Evolutionary conservation across 176 grass and related monocot genomes (phyloP), one percentile per base, ranked within the genome.

Genomic region (Zoysia japonica): DNA sequence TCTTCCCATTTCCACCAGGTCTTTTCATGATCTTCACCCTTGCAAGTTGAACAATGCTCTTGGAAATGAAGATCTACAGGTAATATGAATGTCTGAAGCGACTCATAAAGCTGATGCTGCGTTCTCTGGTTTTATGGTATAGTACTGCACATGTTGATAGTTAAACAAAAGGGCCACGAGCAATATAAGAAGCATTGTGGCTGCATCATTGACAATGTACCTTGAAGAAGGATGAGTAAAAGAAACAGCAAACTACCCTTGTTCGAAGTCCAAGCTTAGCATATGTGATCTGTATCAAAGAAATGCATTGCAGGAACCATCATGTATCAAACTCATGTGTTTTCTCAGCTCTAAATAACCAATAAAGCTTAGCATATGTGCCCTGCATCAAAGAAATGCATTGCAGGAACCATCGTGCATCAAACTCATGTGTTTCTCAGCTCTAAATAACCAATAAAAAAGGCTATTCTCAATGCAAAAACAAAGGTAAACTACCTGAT

Each of bases 21-120:
- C 81, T 88, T 90, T 92, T 97, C 85, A 97, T 89, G 77, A 97
- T 83, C 78, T 87, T 92, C 68, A 97, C 85, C 73, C 90, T 94
- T 80, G 95, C 89, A 90, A 97, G 91, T 72, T 97, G 95, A 44
- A 92, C 78, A 70, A 97, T 97, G 74, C 94, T 97, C 77, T 92
- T 97, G 85, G 68, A 90, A 77, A 77, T 80, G 64, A 55, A 61
- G 74, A 61, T 47, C 3, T 17, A 65, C 42, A 84, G 11, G 40
- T 70, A 12, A 84, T 49, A 66, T 8, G 3, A 20, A 71, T 6
- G 39, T 70, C 39, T 6, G 16, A 84, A 5, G 71, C 70, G 41
- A 62, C 54, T 77, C 48, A 43, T 51, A 28, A 62, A 81, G 35
- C 61, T 15, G 9, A 54, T 72, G 19, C 19, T 37, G 6, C 16